Base-by-base conservation (phyloP, 2,329 filamentous ascomycete species). In the Nothopassalora personata region DNA sequence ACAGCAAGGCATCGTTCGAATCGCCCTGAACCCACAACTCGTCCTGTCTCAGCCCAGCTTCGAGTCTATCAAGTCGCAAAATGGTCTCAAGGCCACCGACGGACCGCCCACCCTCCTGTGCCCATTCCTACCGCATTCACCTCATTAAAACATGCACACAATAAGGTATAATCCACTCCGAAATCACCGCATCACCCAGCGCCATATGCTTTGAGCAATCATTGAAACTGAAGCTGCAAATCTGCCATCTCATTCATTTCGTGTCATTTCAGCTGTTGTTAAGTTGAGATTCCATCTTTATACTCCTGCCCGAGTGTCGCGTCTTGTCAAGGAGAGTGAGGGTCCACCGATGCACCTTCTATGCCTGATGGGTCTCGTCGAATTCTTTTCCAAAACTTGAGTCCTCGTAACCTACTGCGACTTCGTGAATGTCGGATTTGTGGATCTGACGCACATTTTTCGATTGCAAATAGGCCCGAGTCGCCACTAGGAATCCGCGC, bases 351-450 rank as follows among this genome's bases (percentile, higher is more conserved):
- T 51, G 58, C 53, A 7, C 48, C 49, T 23, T 62, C 53, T 6
- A 53, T 54, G 15, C 60, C 60, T 4, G 59, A 54, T n/a, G 52
- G 57, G 51, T 70, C 69, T 47, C 64, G 64, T 55, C 68, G 68
- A 23, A 2, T 23, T 62, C 70, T 71, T 63, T 69, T 71, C 72
- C 72, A 74, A 55, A 74, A 74, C 58, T 72, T 72, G 53, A 74
- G 59, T 0, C 70, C 68, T 43, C 71, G 66, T 55, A 74, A 60
- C 27, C 70, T 68, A 61, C 71, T 73, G 46, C 71, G 67, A 60
- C 70, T 72, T 45, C 71, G 64, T 49, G 69, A 72, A 50, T 70
- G 68, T 39, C 70, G 63, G 23, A 69, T 45, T 13, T 54, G 63
- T 11, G 54, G 57, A 10, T 63, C 65, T 13, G 60, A 56, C 34